Evolutionary conservation across 352 stramenopile genomes (phyloP).

Genomic region (Poterioochromonas sp.): DNA sequence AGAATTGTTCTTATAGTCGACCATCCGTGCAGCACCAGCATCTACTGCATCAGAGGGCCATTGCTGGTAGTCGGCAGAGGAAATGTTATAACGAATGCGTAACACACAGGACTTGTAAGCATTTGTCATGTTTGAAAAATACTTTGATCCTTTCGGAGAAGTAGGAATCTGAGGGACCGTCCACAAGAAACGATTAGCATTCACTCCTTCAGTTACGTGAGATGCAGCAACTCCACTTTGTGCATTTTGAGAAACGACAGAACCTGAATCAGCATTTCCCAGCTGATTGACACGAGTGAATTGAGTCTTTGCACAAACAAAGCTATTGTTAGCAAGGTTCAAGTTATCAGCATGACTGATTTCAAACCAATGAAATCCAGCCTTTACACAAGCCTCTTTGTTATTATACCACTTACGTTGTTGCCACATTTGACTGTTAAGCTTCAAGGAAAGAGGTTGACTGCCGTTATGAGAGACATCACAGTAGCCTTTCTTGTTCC

Average conservation of each 20-base stretch:
- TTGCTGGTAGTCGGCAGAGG: conserved; percentile 42
- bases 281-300: conserved; percentile 50
- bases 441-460: conserved; percentile 21
- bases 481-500: conserved; percentile 39
- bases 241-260: conserved; percentile 19
- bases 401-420: conserved; percentile 43
- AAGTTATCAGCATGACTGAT: conserved; percentile 37
- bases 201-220: conserved; percentile 33
- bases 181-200: conserved; percentile 45
- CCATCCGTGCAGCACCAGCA: conserved; percentile 29
- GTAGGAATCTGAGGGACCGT: conserved; percentile 38
- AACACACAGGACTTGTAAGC: conserved; percentile 42
- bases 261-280: conserved; percentile 41
- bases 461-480: conserved; percentile 31
- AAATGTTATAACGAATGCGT: conserved; percentile 48
- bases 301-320: conserved; percentile 39
- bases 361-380: conserved; percentile 41
- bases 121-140: conserved; percentile 33
- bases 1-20: conserved; percentile 40
- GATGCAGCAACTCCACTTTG: not conserved
- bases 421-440: conserved; percentile 27
- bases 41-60: conserved; percentile 40
- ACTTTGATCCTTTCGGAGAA: conserved; percentile 29
- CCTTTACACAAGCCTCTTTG: conserved; percentile 36
- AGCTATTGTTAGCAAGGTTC: conserved; percentile 31